Conservation (phyloP, 345 rosid species). For the Corchorus olitorius region DNA sequence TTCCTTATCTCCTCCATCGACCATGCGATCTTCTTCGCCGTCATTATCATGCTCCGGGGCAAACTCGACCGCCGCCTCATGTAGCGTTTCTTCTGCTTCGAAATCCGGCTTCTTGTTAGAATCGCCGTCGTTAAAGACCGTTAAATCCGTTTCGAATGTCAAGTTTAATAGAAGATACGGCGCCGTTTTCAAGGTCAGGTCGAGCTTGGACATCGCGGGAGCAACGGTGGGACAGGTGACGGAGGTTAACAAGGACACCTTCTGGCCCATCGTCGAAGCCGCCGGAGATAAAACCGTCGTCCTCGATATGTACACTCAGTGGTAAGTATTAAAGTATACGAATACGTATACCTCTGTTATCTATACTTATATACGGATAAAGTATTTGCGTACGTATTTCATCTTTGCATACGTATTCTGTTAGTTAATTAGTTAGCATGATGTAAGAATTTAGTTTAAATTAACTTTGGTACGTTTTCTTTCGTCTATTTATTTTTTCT, state of each 20-base stretch:
- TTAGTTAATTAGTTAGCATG: not conserved
- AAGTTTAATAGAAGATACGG: slow-evolving; percentile 17
- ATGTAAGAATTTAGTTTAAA: not conserved
- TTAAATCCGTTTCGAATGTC: slow-evolving; percentile 2
- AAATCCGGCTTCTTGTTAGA: slow-evolving; percentile 5
- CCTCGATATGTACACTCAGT: slow-evolving; percentile 95
- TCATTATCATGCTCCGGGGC: slow-evolving; percentile 19
- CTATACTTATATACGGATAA: not conserved
- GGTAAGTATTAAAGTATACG: slow-evolving; percentile 37
- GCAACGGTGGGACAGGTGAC: slow-evolving; percentile 78
- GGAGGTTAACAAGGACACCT: slow-evolving; percentile 82
- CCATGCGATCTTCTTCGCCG: slow-evolving; percentile 36
- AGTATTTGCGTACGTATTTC: not conserved
- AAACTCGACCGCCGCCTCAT: slow-evolving; percentile 24
- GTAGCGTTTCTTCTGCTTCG: slow-evolving; percentile 12
- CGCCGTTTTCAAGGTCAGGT: slow-evolving; percentile 39
- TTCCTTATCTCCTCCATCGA: slow-evolving; percentile 30
- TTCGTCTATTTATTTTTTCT: not conserved
- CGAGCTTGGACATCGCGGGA: slow-evolving; percentile 68
- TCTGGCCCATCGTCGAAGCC: slow-evolving; percentile 90
- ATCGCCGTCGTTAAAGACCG: slow-evolving; percentile 16
- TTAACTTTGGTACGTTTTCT: not conserved
- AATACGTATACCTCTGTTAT: not conserved
- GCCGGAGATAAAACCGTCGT: slow-evolving; percentile 84
- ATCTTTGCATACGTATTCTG: not conserved